These are phyloP conservation scores for Boletus reticuloceps DNA, from an alignment of 768 basidiomycete genomes.

Conservation along the genomic window DNA sequence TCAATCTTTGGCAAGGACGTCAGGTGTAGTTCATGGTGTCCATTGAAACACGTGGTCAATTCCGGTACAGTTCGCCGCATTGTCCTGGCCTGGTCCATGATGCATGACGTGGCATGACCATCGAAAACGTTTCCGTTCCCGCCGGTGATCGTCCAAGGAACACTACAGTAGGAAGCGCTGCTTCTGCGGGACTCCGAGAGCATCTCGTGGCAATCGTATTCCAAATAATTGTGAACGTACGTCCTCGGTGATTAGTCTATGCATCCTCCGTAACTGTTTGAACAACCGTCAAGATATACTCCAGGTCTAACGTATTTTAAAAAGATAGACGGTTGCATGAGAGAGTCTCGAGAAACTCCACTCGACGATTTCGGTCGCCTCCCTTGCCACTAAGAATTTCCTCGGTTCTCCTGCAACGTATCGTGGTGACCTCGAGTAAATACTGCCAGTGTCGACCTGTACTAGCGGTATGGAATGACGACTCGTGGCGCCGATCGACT, in stretches of 20 bases:
- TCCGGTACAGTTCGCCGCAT: neutral
- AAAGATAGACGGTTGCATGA: no score
- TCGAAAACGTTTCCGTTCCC: neutral
- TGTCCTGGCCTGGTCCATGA: neutral
- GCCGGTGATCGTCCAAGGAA: constrained; percentile 1
- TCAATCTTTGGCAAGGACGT: no score
- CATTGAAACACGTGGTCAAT: neutral
- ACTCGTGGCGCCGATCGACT: constrained; percentile 3
- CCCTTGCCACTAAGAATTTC: neutral
- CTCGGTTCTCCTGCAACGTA: neutral
- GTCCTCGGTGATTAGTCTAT: no score
- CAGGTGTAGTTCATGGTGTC: no score
- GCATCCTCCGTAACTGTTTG: no score
- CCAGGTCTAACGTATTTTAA: no score
- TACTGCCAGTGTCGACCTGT: neutral
- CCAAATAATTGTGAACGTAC: no score
- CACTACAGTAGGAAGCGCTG: neutral
- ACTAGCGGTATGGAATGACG: neutral
- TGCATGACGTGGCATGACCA: neutral
- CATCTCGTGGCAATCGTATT: neutral
- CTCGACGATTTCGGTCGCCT: neutral
- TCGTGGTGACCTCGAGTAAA: constrained; percentile 3
- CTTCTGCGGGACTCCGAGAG: neutral
- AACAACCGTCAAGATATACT: no score
- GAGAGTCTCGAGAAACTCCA: neutral